Conservation (phyloP, 495 filamentous ascomycete genomes). For the Bacidia gigantensis region DNA sequence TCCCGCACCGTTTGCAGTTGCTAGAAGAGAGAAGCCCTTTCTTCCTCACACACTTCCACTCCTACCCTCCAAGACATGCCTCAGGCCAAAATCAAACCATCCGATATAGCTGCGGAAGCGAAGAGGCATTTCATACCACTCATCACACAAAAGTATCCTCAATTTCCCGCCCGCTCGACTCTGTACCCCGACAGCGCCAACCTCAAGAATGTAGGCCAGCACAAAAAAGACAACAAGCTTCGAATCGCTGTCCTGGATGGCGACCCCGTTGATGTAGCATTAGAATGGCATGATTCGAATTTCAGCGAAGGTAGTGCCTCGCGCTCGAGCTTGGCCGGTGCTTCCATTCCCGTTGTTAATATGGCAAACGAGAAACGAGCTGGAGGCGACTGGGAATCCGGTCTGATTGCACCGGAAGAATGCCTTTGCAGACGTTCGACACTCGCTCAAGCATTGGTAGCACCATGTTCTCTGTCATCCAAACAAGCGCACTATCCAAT, state of each 20-base stretch:
- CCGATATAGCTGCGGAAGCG: constrained; percentile 55
- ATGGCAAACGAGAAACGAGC: constrained; percentile 61
- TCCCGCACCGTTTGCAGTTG: not conserved
- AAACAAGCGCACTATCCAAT: constrained; percentile 50
- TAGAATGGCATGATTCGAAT: constrained; percentile 40
- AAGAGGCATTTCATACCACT: constrained; percentile 49
- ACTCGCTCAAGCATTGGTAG: constrained; percentile 47
- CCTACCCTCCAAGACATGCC: constrained; percentile 33
- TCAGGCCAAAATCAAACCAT: constrained; percentile 46
- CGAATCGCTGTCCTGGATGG: constrained; percentile 42
- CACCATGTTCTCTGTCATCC: constrained; percentile 30
- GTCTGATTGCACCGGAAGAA: constrained; percentile 56
- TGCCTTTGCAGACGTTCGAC: constrained; percentile 58
- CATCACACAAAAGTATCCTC: constrained; percentile 38
- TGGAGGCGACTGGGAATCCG: constrained; percentile 67
- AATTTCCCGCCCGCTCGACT: constrained; percentile 35
- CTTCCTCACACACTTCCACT: not conserved
- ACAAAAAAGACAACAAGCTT: constrained; percentile 18
- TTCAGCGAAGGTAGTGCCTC: not conserved
- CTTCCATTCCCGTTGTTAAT: constrained; percentile 52
- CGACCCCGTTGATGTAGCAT: constrained; percentile 55
- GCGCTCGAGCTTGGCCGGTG: constrained; percentile 10
- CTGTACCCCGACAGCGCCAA: constrained; percentile 24
- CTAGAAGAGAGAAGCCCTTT: not conserved
- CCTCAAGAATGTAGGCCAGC: constrained; percentile 17